These are phyloP conservation scores for Diaporthe caulivora DNA, from an alignment of 2,329 filamentous ascomycete genomes.

Conservation along the genomic window DNA sequence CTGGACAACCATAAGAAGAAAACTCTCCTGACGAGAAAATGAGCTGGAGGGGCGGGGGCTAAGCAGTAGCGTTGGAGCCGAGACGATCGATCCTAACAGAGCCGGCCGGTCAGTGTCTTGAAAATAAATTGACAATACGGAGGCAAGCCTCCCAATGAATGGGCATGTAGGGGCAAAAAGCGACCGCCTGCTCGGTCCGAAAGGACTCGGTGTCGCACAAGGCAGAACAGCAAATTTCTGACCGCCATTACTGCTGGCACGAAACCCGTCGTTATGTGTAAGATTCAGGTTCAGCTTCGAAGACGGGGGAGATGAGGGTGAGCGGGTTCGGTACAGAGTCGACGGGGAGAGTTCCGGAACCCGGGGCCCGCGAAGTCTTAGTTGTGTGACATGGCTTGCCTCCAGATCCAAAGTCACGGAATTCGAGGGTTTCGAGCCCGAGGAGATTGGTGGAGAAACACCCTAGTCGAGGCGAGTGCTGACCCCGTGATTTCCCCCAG, in stretches of 20 bases:
- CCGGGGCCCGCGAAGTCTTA: constrained; percentile 32
- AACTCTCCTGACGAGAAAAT: constrained; percentile 7
- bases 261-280: not conserved
- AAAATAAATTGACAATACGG: constrained; percentile 30
- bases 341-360: constrained; percentile 4
- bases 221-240: constrained; percentile 33
- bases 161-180: constrained; percentile 1
- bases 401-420: constrained; percentile 29
- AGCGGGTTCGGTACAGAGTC: not conserved
- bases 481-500: not conserved
- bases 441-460: constrained; percentile 39
- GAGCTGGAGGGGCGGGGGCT: not conserved
- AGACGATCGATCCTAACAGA: constrained; percentile 3
- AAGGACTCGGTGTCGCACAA: constrained; percentile 36
- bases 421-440: constrained; percentile 6
- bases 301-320: constrained; percentile 5
- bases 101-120: constrained; percentile 32
- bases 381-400: constrained; percentile 32
- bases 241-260: constrained; percentile 5
- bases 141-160: constrained; percentile 1
- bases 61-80: not conserved
- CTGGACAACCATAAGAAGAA: not conserved
- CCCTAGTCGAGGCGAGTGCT: constrained; percentile 23
- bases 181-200: constrained; percentile 28
- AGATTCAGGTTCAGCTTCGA: constrained; percentile 1